A percentile compares a stretch with the other conserved stretches of the same genome.
Conservation (phyloP, 192 early-diverging fungal genomes). For the Geranomyces michiganensis region DNA sequence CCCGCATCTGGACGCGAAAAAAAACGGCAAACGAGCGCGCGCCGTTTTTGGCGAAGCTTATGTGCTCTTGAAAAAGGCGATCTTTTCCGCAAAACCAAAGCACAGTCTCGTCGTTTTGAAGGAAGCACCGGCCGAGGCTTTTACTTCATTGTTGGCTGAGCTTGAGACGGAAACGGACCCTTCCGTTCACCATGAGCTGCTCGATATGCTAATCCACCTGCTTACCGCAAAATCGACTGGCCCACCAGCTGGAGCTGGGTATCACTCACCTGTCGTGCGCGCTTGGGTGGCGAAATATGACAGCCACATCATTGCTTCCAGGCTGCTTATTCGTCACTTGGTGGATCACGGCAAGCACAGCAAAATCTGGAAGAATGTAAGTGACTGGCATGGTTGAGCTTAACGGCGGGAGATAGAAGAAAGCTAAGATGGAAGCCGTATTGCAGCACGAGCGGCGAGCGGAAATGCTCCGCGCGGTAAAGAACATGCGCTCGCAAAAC, state of each 20-base stretch:
- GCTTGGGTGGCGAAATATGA: conserved; percentile 10
- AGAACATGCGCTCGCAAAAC: conserved; percentile 13
- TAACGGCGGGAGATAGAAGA: too few relatives aligned
- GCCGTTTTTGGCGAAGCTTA: background rate
- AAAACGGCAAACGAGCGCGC: conserved; percentile 1
- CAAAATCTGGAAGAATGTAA: conserved; percentile 6
- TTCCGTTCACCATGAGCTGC: background rate
- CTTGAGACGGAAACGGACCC: background rate
- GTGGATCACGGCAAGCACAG: background rate
- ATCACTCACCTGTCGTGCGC: conserved; percentile 3
- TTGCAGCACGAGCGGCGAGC: background rate
- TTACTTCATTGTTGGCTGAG: background rate
- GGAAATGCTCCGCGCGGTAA: conserved; percentile 14
- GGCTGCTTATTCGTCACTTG: conserved; percentile 10
- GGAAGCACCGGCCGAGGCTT: background rate
- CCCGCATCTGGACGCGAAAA: background rate
- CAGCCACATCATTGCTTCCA: conserved; percentile 1
- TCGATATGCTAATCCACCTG: background rate
- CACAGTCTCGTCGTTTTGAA: background rate
- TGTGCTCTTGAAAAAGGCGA: background rate
- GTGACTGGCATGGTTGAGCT: too few relatives aligned
- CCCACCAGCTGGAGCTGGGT: background rate
- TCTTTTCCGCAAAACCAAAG: conserved; percentile 7
- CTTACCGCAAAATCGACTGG: background rate
- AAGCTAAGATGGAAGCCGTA: too few relatives aligned